A percentile compares a stretch with the other conserved stretches of the same genome.
These are phyloP conservation scores for Globisporangium acanthophoron DNA, from an alignment of 352 stramenopile genomes.

Conservation along the genomic window DNA sequence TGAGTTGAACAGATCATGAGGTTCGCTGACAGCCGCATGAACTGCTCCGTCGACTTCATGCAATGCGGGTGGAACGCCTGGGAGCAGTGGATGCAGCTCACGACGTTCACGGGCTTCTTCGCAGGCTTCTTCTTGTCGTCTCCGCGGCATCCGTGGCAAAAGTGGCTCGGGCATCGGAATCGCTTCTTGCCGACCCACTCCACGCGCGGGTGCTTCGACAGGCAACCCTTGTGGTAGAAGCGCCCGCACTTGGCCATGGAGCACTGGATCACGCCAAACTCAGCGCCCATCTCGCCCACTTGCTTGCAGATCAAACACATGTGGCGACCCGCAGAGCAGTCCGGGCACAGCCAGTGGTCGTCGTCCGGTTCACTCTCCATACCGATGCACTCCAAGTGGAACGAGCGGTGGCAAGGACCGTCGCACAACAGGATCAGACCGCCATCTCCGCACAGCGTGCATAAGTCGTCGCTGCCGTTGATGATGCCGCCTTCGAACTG, in stretches of 20 bases:
- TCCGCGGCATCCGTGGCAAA: slow-evolving; percentile 67
- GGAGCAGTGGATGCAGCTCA: slow-evolving; percentile 87
- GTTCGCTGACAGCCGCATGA: slow-evolving; percentile 77
- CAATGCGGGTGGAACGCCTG: slow-evolving; percentile 79
- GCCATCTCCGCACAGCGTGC: slow-evolving; percentile 88
- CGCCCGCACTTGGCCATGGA: slow-evolving; percentile 88
- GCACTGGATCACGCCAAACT: slow-evolving; percentile 89
- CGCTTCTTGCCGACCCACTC: slow-evolving; percentile 86
- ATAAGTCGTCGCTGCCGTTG: slow-evolving; percentile 89
- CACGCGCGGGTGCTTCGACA: slow-evolving; percentile 67
- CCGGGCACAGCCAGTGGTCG: slow-evolving; percentile 88
- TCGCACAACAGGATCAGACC: slow-evolving; percentile 90
- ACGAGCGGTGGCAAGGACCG: slow-evolving; percentile 89
- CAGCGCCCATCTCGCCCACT: slow-evolving; percentile 83
- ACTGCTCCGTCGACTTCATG: slow-evolving; percentile 66
- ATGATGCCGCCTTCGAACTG: slow-evolving; percentile 53
- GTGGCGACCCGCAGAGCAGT: slow-evolving; percentile 85
- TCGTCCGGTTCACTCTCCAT: slow-evolving; percentile 80
- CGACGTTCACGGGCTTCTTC: slow-evolving; percentile 45
- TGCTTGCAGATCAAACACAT: slow-evolving; percentile 91
- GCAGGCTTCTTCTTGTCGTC: slow-evolving; percentile 21
- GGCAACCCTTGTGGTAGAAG: slow-evolving; percentile 91
- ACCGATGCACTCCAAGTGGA: slow-evolving; percentile 90
- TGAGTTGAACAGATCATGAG: slow-evolving; percentile 89
- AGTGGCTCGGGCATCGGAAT: slow-evolving; percentile 90